Base-by-base conservation (phyloP, 352 stramenopile species). In the Phytopythium sindhum region DNA sequence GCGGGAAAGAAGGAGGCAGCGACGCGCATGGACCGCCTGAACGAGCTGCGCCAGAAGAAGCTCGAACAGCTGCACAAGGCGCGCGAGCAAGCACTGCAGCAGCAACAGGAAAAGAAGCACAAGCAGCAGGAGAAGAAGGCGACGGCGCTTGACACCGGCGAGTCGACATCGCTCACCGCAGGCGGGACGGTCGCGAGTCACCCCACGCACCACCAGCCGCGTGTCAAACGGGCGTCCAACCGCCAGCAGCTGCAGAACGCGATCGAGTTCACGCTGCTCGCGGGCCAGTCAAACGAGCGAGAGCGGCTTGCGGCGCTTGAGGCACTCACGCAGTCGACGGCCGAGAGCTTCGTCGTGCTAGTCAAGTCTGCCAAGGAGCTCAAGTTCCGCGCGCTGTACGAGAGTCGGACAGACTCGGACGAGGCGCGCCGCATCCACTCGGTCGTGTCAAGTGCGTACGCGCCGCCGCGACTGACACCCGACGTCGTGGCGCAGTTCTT, bases 191-290 rank as follows among this genome's bases (percentile, higher is more conserved):
- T 50, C 3, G 54, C 19, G 15, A 28, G 4, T 17, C 15, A 31
- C 12, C 42, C 10, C 28, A 10, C n/a, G 19, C 21, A 29, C 17
- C 33, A 12, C 19, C 26, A 24, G 26, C 15, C 53, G 11, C 67
- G 69, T 8, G 67, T 65, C 0, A 85, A 86, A 39, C 68, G 68
- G 4, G 69, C 80, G 19, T 90, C 81, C 10, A 94, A 93, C 47
- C 77, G 80, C 7, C 75, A 88, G 57, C 63, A 92, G 12, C 78
- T 95, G 28, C 84, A 93, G 57, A 93, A 95, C 33, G 86, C 86
- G n/a, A 58, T 93, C 59, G 81, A 91, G 73, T 92, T 77, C 56
- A 95, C 81, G 24, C 61, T 95, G 2, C 66, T 92, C 23, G 84
- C 84, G 17, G 84, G 86, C 3, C 75, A 66, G 1, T 89, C 82